These are phyloP conservation scores for Cryptococcus sp. DNA, from an alignment of 1,284 basidiomycete genomes.

Conservation along the genomic window DNA sequence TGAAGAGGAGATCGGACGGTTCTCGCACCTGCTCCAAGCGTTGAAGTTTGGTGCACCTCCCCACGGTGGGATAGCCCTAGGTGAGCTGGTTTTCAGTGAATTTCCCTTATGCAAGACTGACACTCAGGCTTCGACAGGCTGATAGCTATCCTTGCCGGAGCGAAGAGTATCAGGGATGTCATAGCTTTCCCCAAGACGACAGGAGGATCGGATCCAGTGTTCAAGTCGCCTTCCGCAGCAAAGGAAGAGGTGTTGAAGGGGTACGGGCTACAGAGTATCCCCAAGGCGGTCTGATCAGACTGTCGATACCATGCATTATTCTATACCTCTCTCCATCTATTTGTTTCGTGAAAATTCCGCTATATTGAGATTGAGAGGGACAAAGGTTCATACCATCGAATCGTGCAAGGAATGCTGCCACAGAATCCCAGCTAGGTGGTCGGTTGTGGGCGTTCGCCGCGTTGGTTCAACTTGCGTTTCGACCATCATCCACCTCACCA, in stretches of 20 bases:
- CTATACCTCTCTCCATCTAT: too few species aligned
- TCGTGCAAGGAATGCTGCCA: too few species aligned
- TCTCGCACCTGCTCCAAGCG: slow-evolving; percentile 78
- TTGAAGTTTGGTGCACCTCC: slow-evolving; percentile 84
- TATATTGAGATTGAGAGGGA: too few species aligned
- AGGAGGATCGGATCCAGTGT: slow-evolving; percentile 73
- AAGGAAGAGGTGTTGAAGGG: slow-evolving; percentile 52
- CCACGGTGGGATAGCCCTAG: slow-evolving; percentile 90
- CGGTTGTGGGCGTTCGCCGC: too few species aligned
- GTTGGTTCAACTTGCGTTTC: too few species aligned
- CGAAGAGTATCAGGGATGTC: slow-evolving; percentile 82
- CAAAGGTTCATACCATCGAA: too few species aligned
- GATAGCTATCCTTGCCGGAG: slow-evolving; percentile 79
- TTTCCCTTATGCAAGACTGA: background rate
- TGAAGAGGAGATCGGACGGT: slow-evolving; percentile 65
- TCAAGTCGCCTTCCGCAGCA: slow-evolving; percentile 73
- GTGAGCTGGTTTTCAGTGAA: slow-evolving; percentile 47
- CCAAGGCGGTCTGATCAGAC: background rate
- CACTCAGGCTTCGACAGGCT: slow-evolving; percentile 78
- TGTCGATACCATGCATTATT: too few species aligned
- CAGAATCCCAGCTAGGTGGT: too few species aligned
- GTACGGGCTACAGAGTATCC: slow-evolving; percentile 35
- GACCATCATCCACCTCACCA: too few species aligned
- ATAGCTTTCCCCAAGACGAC: slow-evolving; percentile 93
- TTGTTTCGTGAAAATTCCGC: too few species aligned